Conservation (phyloP, 768 basidiomycete species). For the Trametes meyenii region DNA sequence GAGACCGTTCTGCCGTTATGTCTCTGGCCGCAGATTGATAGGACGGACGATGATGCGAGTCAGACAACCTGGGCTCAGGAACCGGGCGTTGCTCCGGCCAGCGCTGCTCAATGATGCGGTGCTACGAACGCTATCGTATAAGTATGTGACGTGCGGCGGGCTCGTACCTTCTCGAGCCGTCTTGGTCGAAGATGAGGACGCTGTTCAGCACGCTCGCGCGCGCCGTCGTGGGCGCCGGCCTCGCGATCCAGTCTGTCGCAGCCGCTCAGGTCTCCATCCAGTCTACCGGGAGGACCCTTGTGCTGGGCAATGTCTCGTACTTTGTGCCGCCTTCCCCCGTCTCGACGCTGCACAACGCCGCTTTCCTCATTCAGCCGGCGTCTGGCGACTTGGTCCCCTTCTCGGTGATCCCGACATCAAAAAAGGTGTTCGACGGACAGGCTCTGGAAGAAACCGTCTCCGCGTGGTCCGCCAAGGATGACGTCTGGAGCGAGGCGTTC, state of each 20-base stretch:
- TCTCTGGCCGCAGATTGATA: neutral
- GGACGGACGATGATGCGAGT: neutral
- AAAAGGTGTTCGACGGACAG: constrained; percentile 17
- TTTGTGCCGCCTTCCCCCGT: constrained; percentile 25
- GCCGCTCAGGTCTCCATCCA: constrained; percentile 15
- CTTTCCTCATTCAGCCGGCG: constrained; percentile 3
- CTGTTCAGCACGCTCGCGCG: neutral
- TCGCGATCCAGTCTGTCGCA: neutral
- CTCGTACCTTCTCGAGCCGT: neutral
- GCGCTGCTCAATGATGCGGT: too few species aligned
- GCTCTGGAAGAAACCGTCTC: constrained; percentile 22
- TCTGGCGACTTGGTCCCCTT: constrained; percentile 26
- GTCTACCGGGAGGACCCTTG: constrained; percentile 22
- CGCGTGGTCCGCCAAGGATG: constrained; percentile 24
- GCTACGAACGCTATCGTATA: neutral
- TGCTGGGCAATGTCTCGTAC: constrained; percentile 24
- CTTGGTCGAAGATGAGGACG: neutral
- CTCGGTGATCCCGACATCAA: constrained; percentile 30
- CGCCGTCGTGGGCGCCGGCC: neutral
- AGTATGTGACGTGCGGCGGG: neutral
- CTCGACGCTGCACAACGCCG: constrained; percentile 13
- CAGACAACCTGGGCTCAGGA: neutral
- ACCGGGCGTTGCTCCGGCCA: too few species aligned
- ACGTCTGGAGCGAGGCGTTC: constrained; percentile 32
- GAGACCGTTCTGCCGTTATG: constrained; percentile 1